Percentiles rank a stretch among this genome's conserved stretches.
phyloP scores from a whole-genome alignment of 2,329 filamentous ascomycete genomes.

The Orbilia ellipsospora region DNA sequence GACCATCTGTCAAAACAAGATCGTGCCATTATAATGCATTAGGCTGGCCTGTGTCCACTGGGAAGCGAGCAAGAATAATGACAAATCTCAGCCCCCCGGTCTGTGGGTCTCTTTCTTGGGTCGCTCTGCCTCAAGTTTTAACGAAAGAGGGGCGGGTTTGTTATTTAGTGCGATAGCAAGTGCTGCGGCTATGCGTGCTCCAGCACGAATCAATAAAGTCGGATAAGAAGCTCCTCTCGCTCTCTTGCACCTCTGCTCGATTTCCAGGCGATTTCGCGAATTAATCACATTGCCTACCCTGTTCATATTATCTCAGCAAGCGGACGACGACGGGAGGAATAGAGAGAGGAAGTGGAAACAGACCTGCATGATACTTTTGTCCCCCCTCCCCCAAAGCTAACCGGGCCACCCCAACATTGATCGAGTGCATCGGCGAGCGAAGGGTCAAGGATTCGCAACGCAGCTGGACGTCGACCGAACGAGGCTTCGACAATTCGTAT shows the following conservation, averaged over 20 bases:
- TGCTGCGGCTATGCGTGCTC: slow-evolving; percentile 41
- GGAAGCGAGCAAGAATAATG: slow-evolving; percentile 21
- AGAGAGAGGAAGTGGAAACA: too few species aligned
- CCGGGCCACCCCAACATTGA: background rate
- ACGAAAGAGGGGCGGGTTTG: slow-evolving; percentile 43
- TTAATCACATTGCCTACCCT: background rate
- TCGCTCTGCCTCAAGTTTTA: slow-evolving; percentile 9
- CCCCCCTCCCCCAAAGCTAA: too few species aligned
- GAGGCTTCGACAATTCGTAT: slow-evolving; percentile 42
- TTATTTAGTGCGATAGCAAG: slow-evolving; percentile 35
- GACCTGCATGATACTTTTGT: too few species aligned
- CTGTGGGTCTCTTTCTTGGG: background rate
- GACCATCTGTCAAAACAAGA: slow-evolving; percentile 3
- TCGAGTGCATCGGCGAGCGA: slow-evolving; percentile 2
- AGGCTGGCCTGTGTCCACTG: slow-evolving; percentile 3
- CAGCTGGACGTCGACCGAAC: slow-evolving; percentile 11
- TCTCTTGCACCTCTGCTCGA: too few species aligned
- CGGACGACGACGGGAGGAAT: too few species aligned
- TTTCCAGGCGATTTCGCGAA: too few species aligned
- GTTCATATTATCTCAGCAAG: too few species aligned
- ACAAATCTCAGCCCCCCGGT: slow-evolving; percentile 34
- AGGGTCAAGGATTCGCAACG: slow-evolving; percentile 13
- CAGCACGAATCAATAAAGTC: slow-evolving; percentile 18
- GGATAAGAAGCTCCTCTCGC: slow-evolving; percentile 20
- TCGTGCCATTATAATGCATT: too few species aligned